Conservation (phyloP, 768 basidiomycete genomes). For the Rhodotorula paludigena region DNA sequence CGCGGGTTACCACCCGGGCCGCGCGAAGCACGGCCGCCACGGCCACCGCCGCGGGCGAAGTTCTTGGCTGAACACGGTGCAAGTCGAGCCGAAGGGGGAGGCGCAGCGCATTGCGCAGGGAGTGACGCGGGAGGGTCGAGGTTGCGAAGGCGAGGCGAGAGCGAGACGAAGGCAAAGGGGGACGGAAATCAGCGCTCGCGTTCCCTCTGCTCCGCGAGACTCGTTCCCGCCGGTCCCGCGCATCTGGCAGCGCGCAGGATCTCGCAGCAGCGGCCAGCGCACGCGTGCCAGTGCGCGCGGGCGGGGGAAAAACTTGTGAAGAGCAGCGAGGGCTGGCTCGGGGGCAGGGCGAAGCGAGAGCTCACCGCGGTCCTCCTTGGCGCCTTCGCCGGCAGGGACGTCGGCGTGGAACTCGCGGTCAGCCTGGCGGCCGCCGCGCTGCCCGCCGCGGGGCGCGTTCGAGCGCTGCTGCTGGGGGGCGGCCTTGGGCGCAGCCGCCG, state of each 20-base stretch:
- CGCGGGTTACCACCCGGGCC: conserved; percentile 46
- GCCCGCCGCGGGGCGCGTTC: conserved; percentile 11
- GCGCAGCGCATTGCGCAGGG: not conserved
- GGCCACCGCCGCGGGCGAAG: conserved; percentile 54
- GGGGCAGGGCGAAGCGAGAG: not conserved
- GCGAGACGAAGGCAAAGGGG: too few species aligned
- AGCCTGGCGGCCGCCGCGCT: conserved; percentile 8
- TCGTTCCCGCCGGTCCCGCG: too few species aligned
- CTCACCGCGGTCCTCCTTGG: conserved; percentile 41
- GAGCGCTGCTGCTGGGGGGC: conserved; percentile 6
- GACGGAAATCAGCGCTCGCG: too few species aligned
- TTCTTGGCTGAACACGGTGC: conserved; percentile 41
- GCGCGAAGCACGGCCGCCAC: conserved; percentile 45
- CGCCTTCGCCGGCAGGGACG: conserved; percentile 30
- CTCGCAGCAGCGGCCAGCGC: too few species aligned
- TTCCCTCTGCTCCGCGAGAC: too few species aligned
- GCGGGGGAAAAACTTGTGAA: not conserved
- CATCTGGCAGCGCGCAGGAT: too few species aligned
- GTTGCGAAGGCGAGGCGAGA: too few species aligned
- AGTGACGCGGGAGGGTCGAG: not conserved
- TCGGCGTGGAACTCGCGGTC: conserved; percentile 34
- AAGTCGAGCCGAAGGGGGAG: not conserved
- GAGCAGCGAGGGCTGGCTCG: not conserved
- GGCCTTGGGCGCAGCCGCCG: conserved; percentile 6
- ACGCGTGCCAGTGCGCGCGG: not conserved